Percentiles rank a stretch among this genome's conserved stretches.
Evolutionary conservation across 2,329 filamentous ascomycete species (phyloP).

Genomic region (Botrytis sinoallii): DNA sequence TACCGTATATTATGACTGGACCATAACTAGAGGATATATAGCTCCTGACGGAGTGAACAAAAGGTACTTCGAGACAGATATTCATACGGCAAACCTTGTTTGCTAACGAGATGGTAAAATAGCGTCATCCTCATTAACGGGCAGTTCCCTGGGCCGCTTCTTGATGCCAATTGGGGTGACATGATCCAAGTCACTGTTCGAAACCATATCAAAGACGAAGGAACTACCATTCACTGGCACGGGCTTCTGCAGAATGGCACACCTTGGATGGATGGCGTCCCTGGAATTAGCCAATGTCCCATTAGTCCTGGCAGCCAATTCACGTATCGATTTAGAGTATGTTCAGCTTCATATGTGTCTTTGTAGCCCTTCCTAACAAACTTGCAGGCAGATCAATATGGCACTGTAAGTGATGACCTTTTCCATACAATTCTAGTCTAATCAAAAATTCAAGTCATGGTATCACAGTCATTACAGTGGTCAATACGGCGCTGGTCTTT

Average conservation of each 20-base stretch:
- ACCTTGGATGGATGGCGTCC: slow-evolving; percentile 70
- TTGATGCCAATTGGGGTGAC: slow-evolving; percentile 52
- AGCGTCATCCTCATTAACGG: slow-evolving; percentile 67
- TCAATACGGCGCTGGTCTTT: slow-evolving; percentile 52
- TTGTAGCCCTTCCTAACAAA: not conserved
- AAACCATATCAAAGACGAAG: slow-evolving; percentile 62
- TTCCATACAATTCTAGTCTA: not conserved
- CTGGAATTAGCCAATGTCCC: slow-evolving; percentile 59
- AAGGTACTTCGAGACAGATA: not conserved
- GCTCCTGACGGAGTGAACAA: not conserved
- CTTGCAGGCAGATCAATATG: slow-evolving; percentile 40
- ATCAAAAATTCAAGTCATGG: slow-evolving; percentile 41
- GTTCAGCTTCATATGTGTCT: not conserved
- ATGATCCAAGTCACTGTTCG: slow-evolving; percentile 64
- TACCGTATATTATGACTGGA: not conserved
- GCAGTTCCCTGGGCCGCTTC: slow-evolving; percentile 67
- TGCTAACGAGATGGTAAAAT: slow-evolving; percentile 43
- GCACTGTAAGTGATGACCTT: slow-evolving; percentile 36
- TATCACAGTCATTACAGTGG: slow-evolving; percentile 58
- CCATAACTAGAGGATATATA: not conserved
- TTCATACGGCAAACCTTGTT: not conserved
- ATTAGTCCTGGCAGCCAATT: slow-evolving; percentile 61
- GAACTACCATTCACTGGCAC: slow-evolving; percentile 68
- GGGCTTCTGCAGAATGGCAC: slow-evolving; percentile 75
- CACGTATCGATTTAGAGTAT: slow-evolving; percentile 46